Percentiles rank a stretch among this genome's conserved stretches.
These are phyloP conservation scores for Zizania palustris DNA, from an alignment of 202 grass and related monocot species.

Conservation along the genomic window DNA sequence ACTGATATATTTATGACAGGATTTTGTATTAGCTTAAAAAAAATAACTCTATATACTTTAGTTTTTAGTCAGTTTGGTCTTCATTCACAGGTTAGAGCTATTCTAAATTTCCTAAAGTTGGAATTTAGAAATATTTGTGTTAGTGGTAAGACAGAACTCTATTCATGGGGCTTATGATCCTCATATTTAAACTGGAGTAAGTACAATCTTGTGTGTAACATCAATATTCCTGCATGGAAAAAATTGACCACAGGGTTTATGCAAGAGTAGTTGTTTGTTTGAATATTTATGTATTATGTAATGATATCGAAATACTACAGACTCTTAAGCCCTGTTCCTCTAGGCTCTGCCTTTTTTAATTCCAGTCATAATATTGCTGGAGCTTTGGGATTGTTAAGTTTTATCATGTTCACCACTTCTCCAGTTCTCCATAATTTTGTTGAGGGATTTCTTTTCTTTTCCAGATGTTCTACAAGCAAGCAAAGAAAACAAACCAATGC, in stretches of 20 bases:
- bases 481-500: conserved; percentile 95
- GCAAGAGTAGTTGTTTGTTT: too few species aligned
- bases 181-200: too few species aligned
- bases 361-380: neutral
- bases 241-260: too few species aligned
- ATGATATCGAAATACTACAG: neutral
- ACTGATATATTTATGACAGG: neutral
- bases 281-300: neutral
- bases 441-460: conserved; percentile 26
- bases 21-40: neutral
- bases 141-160: too few species aligned
- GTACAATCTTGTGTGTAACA: too few species aligned
- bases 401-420: conserved; percentile 5
- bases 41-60: neutral
- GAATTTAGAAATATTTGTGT: too few species aligned
- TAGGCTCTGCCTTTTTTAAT: neutral
- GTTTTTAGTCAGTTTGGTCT: too few species aligned
- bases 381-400: neutral
- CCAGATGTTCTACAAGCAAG: conserved; percentile 99
- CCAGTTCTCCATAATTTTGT: conserved; percentile 3
- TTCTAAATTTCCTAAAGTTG: too few species aligned
- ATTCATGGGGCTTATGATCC: too few species aligned
- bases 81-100: too few species aligned
- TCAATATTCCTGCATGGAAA: too few species aligned
- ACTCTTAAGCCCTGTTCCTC: neutral